phyloP scores from a whole-genome alignment of 345 rosid species.

The Erodium maritimum region DNA sequence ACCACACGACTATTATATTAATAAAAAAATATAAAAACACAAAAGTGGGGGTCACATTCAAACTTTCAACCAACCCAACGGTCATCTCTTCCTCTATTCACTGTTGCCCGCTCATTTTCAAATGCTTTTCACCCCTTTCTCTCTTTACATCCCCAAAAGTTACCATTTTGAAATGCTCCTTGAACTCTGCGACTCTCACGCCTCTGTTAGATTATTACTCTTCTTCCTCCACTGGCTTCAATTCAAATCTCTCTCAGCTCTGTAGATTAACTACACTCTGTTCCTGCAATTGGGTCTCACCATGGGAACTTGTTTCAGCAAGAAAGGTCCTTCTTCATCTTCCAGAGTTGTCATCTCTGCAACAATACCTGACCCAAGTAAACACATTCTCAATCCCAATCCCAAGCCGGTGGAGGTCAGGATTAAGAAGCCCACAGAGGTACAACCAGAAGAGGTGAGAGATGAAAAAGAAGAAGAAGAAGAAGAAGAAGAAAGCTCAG shows the following conservation, averaged over 20 bases:
- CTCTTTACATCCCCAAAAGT: background rate
- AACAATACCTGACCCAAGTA: constrained; percentile 4
- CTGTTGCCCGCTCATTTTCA: background rate
- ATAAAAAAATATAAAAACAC: too few species aligned
- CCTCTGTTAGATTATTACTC: background rate
- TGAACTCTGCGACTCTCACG: background rate
- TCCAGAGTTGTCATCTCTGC: constrained; percentile 3
- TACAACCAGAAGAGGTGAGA: background rate
- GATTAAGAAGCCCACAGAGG: constrained; percentile 5
- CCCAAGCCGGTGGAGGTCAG: constrained; percentile 4
- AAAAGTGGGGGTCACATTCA: too few species aligned
- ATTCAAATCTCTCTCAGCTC: background rate
- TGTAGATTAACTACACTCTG: background rate
- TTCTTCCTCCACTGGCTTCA: background rate
- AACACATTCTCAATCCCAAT: constrained; percentile 7
- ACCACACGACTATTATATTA: too few species aligned
- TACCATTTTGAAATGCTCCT: background rate
- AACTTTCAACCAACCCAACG: too few species aligned
- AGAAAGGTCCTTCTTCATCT: constrained; percentile 24
- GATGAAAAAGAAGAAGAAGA: constrained; percentile 9
- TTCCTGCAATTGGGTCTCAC: background rate
- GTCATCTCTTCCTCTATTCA: background rate
- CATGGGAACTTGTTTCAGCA: constrained; percentile 72
- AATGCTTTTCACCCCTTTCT: background rate
- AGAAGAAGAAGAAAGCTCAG: constrained; percentile 20